Evolutionary conservation across 2,329 filamentous ascomycete species (phyloP), one percentile per base, ranked within the genome.

Genomic region (Diaporthe batatas): DNA sequence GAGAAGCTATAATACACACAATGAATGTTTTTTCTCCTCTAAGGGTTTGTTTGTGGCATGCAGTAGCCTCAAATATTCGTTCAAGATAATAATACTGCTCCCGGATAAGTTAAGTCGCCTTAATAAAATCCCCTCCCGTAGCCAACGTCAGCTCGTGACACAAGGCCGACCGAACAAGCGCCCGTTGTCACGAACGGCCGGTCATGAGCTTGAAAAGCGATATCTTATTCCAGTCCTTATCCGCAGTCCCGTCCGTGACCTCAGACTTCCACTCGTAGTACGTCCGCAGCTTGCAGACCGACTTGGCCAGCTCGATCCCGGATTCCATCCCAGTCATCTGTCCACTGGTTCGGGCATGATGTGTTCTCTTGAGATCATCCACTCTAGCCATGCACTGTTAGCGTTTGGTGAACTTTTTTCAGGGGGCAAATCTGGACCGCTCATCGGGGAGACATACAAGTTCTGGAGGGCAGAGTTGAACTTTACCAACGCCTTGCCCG

Each of bases 221-320:
- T 7, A 51, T 29, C 29, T 65, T 65, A 29, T 65, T 65, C 59
- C 59, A 65, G 2, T 34, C 5, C 7, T 51, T 21, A 18, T 65
- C 59, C 18, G 21, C 10, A 1, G 21, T 49, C 1, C 2, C 29
- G 3, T 49, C 29, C 12, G 25, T 34, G 1, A 16, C 3, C 3
- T n/a, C 16, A 11, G 29, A 49, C 4, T 25, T 65, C 42, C 39
- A 51, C 2, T 51, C 59, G 29, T 51, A 65, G 11, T 49, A 51
- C 1, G 59, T 51, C 29, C 34, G 59, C 3, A 65, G 21, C 29
- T 65, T 51, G 7, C 59, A 65, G 11, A 65, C 42, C 0, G 59
- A 49, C 34, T 7, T 11, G 14, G 29, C 59, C 42, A 65, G 12
- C 29, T 65, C 42, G 6, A 65, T 49, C 12, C 49, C 59, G 11